Evolutionary conservation across 345 rosid species (phyloP).

Genomic region (Linum usitatissimum): DNA sequence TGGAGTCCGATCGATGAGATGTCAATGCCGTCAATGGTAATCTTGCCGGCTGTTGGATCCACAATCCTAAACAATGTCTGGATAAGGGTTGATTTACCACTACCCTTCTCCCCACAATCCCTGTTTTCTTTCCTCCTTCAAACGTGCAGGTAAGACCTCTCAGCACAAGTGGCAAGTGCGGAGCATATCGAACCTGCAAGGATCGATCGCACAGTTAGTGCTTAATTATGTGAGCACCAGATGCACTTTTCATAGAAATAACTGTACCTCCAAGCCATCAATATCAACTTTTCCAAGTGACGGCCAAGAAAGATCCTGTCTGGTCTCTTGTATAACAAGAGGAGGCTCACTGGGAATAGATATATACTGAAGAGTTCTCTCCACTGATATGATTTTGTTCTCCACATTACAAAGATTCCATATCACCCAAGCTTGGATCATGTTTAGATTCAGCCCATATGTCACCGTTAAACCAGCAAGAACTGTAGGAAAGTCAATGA

Average conservation of each 20-base stretch:
- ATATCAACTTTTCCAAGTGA: constrained; percentile 45
- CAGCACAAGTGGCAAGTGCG: constrained; percentile 73
- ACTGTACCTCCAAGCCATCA: constrained; percentile 49
- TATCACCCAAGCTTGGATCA: constrained; percentile 52
- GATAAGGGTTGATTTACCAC: constrained; percentile 85
- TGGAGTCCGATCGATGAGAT: constrained; percentile 64
- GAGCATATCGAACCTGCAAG: constrained; percentile 62
- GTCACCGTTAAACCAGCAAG: constrained; percentile 82
- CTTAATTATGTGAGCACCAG: too few species aligned
- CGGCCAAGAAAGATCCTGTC: constrained; percentile 59
- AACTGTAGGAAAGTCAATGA: too few species aligned
- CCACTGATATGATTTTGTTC: constrained; percentile 80
- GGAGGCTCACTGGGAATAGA: constrained; percentile 65
- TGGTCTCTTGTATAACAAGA: constrained; percentile 44
- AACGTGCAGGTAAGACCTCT: constrained; percentile 71
- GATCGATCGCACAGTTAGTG: neutral
- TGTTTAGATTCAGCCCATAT: constrained; percentile 69
- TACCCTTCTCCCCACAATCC: constrained; percentile 85
- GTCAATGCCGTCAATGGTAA: constrained; percentile 56
- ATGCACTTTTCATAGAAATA: too few species aligned
- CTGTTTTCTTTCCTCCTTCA: constrained; percentile 63
- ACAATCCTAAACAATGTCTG: constrained; percentile 76
- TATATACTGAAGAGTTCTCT: constrained; percentile 73
- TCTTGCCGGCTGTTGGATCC: constrained; percentile 59
- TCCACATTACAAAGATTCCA: constrained; percentile 61